These are phyloP conservation scores for Cystoisospora suis DNA, from an alignment of 169 alveolate genomes.

Conservation along the genomic window DNA sequence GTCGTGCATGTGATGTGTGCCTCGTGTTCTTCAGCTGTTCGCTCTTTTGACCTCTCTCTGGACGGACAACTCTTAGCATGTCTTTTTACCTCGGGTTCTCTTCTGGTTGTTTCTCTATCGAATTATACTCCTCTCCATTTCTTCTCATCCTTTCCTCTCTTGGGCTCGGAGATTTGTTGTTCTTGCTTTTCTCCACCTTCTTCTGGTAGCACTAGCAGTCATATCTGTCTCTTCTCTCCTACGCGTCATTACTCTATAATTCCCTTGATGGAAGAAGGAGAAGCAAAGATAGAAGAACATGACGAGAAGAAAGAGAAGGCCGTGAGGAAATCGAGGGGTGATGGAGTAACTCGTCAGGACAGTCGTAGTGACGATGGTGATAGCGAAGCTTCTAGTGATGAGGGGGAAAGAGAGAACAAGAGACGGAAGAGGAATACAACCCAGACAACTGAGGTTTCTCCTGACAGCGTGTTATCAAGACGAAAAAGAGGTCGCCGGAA, in stretches of 20 bases:
- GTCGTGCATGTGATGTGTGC: background rate
- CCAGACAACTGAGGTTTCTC: no score
- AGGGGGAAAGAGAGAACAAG: no score
- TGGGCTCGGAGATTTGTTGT: background rate
- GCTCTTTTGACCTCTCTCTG: background rate
- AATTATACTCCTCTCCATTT: background rate
- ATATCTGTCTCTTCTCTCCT: background rate
- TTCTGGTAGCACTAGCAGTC: background rate
- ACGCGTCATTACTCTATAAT: background rate
- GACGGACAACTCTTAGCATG: background rate
- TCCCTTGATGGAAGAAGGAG: background rate
- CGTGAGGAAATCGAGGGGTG: background rate
- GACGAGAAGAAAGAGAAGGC: background rate
- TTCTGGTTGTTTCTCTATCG: background rate
- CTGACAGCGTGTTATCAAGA: no score
- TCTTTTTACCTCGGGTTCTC: background rate
- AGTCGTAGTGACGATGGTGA: no score
- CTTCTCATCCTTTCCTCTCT: background rate
- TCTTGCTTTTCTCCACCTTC: background rate
- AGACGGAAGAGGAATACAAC: no score
- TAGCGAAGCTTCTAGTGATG: no score
- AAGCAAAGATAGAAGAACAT: background rate
- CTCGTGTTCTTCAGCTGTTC: background rate
- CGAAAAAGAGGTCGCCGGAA: no score
- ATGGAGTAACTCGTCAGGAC: no score